A percentile compares a stretch with the other conserved stretches of the same genome.
Evolutionary conservation across 2,329 filamentous ascomycete genomes (phyloP).

Genomic region (Clarireedia sp.): DNA sequence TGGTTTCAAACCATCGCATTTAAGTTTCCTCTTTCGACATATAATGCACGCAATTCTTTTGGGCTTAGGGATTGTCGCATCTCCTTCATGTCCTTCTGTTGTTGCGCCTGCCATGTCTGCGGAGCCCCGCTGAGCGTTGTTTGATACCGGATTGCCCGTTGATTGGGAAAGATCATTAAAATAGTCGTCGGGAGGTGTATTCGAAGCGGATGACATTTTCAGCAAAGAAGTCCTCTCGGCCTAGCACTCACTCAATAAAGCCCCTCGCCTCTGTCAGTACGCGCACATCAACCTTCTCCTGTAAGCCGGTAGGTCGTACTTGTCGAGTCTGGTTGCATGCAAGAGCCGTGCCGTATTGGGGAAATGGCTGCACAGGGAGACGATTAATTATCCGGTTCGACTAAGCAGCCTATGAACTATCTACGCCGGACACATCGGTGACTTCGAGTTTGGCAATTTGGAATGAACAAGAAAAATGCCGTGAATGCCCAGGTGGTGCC

Average conservation of each 20-base stretch:
- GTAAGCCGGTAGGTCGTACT: slow-evolving; percentile 1
- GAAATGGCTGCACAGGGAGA: neutral
- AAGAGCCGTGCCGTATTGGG: neutral
- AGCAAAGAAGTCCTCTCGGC: neutral
- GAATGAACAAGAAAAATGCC: neutral
- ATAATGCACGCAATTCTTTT: slow-evolving; percentile 94
- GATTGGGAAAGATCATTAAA: slow-evolving; percentile 48
- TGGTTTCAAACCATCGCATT: slow-evolving; percentile 59
- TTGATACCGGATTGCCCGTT: slow-evolving; percentile 24
- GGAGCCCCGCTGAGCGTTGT: slow-evolving; percentile 25
- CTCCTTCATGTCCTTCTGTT: slow-evolving; percentile 35
- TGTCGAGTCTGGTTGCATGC: neutral
- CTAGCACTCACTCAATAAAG: neutral
- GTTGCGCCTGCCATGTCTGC: slow-evolving; percentile 29
- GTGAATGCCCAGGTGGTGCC: neutral
- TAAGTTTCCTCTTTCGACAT: slow-evolving; percentile 83
- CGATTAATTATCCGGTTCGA: neutral
- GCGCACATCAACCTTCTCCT: neutral
- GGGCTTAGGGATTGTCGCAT: slow-evolving; percentile 61
- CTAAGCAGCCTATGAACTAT: neutral
- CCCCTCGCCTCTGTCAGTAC: neutral
- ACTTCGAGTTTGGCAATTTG: neutral
- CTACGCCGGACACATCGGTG: neutral
- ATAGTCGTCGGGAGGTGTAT: slow-evolving; percentile 37
- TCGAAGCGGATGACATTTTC: slow-evolving; percentile 28